Conservation (phyloP, 208 protist genomes). For the Wallacemonas rigidus region DNA sequence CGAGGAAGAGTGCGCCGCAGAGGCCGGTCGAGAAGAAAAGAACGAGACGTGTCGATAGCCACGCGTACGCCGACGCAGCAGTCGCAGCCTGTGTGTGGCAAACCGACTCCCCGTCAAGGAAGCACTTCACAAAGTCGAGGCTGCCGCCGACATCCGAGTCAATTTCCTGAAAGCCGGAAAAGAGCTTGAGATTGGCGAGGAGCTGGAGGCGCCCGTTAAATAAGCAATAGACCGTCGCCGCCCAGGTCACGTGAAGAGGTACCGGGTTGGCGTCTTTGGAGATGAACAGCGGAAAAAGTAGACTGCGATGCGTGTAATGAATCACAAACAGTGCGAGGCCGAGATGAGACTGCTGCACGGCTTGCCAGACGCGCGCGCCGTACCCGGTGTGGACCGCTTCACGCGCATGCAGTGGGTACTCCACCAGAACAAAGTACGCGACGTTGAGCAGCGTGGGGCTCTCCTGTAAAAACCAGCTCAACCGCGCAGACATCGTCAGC, state of each 20-base stretch:
- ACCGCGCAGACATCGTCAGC: constrained; percentile 38
- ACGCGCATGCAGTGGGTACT: constrained; percentile 40
- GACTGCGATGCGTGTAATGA: constrained; percentile 76
- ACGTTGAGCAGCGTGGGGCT: constrained; percentile 67
- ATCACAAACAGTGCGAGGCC: constrained; percentile 60
- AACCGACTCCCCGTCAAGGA: neutral
- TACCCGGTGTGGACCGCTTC: constrained; percentile 10
- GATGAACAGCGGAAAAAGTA: constrained; percentile 63
- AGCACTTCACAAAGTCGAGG: constrained; percentile 7
- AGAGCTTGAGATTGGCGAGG: constrained; percentile 37
- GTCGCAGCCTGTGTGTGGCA: neutral
- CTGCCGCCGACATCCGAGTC: neutral
- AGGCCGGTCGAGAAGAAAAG: constrained; percentile 16
- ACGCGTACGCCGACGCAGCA: neutral
- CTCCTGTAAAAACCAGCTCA: constrained; percentile 77
- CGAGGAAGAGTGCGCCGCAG: constrained; percentile 18
- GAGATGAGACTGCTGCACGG: constrained; percentile 30
- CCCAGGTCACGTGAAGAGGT: constrained; percentile 52
- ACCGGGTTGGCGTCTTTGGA: constrained; percentile 33
- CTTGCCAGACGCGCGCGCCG: constrained; percentile 20
- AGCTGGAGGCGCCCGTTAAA: constrained; percentile 84
- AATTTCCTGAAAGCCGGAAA: neutral
- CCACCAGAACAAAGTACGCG: constrained; percentile 54
- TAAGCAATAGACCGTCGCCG: constrained; percentile 71
- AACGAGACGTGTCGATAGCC: neutral